Base-by-base conservation (phyloP, 176 grass and related monocot species). In the Elaeis guineensis region DNA sequence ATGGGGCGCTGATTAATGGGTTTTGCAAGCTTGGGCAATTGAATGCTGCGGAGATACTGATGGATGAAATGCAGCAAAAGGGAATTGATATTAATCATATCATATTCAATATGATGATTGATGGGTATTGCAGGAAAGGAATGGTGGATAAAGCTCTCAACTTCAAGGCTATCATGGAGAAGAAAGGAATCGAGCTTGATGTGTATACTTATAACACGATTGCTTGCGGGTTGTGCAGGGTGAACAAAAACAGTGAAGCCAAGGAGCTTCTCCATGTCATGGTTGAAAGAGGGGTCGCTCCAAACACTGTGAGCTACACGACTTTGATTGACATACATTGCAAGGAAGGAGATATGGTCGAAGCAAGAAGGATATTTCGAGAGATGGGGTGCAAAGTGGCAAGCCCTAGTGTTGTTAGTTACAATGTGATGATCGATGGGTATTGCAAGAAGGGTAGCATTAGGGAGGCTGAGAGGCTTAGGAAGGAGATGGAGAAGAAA, bases 401-500 rank as follows among this genome's bases (percentile, higher is more conserved):
- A 26, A 58, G 25, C 4, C 84, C 87, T 29, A 83, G 65, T 57
- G 50, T 70, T 5, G 75, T 85, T 4, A 97, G 84, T 5, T 97
- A 88, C 74, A 91, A 85, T 71, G 83, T 90, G 14, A 85, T 97
- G 81, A 85, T 97, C 6, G 69, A 90, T 75, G 92, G 83, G 18
- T 91, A 85, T 58, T 69, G 72, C 65, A 91, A 97, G 74, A 91
- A 85, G 57, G 72, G 86, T 12, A 83, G 66, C 39, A 77, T 91
- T 66, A 77, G 58, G 0, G 92, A 97, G 76, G 92, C 87, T 7
- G 92, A 88, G 67, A 77, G 72, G 66, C 70, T 97, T 39, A 88
- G 72, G 66, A 83, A 77, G 62, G 86, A 88, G 72, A 97, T 91
- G 93, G 93, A 91, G 48, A 97, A 79, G 70, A 97, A 89, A 78